Evolutionary conservation across 1,284 basidiomycete genomes (phyloP).

Genomic region (Clitocybe nebularis): DNA sequence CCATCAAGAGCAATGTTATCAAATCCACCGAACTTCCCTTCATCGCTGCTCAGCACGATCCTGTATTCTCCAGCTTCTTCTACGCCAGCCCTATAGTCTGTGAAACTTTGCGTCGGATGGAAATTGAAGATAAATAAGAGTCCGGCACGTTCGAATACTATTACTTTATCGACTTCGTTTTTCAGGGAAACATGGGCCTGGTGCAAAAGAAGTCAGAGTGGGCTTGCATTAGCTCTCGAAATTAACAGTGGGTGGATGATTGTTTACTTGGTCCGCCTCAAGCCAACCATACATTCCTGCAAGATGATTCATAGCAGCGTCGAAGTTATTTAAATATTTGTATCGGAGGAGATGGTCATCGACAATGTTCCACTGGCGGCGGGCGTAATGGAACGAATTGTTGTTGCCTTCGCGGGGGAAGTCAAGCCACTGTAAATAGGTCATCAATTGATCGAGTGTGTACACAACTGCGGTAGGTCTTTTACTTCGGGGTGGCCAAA

Average conservation of each 20-base stretch:
- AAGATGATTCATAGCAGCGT: slow-evolving; percentile 87
- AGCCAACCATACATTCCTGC: slow-evolving; percentile 87
- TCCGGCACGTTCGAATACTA: slow-evolving; percentile 91
- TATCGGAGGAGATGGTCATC: slow-evolving; percentile 87
- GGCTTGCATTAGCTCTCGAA: slow-evolving; percentile 3
- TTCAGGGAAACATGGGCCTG: slow-evolving; percentile 91
- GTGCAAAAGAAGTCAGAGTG: slow-evolving; percentile 12
- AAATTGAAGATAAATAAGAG: slow-evolving; percentile 98
- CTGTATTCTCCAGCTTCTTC: slow-evolving; percentile 85
- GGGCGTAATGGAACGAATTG: slow-evolving; percentile 94
- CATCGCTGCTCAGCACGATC: slow-evolving; percentile 81
- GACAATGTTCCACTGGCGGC: slow-evolving; percentile 93
- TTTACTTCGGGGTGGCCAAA: slow-evolving; percentile 93
- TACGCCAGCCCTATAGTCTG: slow-evolving; percentile 91
- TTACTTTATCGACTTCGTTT: slow-evolving; percentile 87
- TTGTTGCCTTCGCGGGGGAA: slow-evolving; percentile 95
- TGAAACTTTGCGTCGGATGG: slow-evolving; percentile 83
- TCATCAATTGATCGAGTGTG: slow-evolving; percentile 5
- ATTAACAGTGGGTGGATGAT: background rate
- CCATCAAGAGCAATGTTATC: slow-evolving; percentile 68
- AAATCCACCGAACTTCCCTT: slow-evolving; percentile 86
- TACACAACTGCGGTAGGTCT: slow-evolving; percentile 6
- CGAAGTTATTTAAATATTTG: slow-evolving; percentile 91
- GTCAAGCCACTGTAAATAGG: slow-evolving; percentile 81
- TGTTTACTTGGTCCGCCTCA: slow-evolving; percentile 67